These are phyloP conservation scores for Mytilinidion resinicola DNA, from an alignment of 495 filamentous ascomycete genomes.

Conservation along the genomic window DNA sequence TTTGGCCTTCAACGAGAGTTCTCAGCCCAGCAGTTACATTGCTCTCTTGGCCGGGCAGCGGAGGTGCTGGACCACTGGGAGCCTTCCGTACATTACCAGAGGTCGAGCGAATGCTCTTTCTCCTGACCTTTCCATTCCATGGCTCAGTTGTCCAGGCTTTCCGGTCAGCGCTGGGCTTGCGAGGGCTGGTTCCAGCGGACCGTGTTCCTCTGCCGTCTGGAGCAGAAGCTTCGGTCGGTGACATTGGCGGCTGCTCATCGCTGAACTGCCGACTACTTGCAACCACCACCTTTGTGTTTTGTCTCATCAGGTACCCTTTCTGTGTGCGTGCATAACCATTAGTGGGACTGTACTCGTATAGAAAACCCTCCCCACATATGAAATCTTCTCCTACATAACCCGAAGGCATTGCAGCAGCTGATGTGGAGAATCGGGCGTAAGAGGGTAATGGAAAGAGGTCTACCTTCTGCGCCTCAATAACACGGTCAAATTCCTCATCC, in stretches of 20 bases:
- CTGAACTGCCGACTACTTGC: constrained; percentile 57
- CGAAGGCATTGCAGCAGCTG: constrained; percentile 4
- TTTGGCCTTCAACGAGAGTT: constrained; percentile 52
- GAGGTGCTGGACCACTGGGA: constrained; percentile 59
- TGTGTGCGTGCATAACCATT: constrained; percentile 38
- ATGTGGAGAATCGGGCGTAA: constrained; percentile 23
- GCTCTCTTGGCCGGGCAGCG: constrained; percentile 82
- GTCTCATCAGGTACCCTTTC: constrained; percentile 97
- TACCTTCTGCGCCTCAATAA: constrained; percentile 99
- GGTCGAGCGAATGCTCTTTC: constrained; percentile 57
- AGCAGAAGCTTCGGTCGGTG: constrained; percentile 1
- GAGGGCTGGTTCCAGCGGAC: constrained; percentile 63
- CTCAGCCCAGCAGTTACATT: constrained; percentile 58
- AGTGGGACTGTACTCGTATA: constrained; percentile 26
- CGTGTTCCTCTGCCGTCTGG: constrained; percentile 40
- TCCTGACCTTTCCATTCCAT: constrained; percentile 75
- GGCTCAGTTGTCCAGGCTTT: constrained; percentile 83
- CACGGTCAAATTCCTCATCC: constrained; percentile 86
- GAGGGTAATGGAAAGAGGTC: constrained; percentile 45
- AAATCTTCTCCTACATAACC: constrained; percentile 17
- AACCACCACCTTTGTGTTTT: constrained; percentile 95
- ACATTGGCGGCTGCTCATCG: constrained; percentile 39
- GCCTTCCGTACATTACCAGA: constrained; percentile 58
- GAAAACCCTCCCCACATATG: constrained; percentile 30
- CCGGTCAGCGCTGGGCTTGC: constrained; percentile 60